A percentile compares a stretch with the other conserved stretches of the same genome.
Conservation (phyloP, 495 filamentous ascomycete genomes). For the Parathielavia hyrcaniae region DNA sequence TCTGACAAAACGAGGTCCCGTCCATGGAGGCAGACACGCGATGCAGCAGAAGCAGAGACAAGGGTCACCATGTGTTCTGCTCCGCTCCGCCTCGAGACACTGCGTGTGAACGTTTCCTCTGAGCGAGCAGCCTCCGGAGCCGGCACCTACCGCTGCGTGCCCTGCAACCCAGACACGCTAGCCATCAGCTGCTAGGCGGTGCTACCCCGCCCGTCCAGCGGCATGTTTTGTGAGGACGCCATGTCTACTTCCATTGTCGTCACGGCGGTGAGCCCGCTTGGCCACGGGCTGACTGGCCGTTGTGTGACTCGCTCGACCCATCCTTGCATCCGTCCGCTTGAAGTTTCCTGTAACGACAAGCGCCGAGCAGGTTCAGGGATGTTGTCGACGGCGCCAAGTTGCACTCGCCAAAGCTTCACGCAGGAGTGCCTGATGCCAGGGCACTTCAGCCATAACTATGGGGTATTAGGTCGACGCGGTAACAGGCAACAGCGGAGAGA, state of each 20-base stretch:
- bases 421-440: neutral
- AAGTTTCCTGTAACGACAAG: conserved; percentile 2
- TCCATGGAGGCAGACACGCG: neutral
- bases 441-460: neutral
- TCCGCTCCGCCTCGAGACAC: neutral
- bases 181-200: neutral
- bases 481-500: neutral
- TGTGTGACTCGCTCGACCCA: conserved; percentile 2
- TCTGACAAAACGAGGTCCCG: too few species aligned
- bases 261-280: conserved; percentile 16
- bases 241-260: conserved; percentile 9
- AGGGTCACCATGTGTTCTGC: neutral
- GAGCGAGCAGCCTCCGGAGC: neutral
- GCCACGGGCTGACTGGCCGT: neutral
- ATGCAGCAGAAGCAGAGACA: neutral
- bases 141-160: neutral
- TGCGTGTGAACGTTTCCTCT: neutral
- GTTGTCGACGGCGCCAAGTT: neutral
- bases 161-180: neutral
- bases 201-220: neutral
- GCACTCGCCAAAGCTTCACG: neutral
- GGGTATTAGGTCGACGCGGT: neutral
- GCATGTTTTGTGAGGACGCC: neutral
- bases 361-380: neutral
- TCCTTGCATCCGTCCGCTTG: conserved; percentile 5